Conservation (phyloP, 495 filamentous ascomycete species). For the Elasticomyces elasticus region DNA sequence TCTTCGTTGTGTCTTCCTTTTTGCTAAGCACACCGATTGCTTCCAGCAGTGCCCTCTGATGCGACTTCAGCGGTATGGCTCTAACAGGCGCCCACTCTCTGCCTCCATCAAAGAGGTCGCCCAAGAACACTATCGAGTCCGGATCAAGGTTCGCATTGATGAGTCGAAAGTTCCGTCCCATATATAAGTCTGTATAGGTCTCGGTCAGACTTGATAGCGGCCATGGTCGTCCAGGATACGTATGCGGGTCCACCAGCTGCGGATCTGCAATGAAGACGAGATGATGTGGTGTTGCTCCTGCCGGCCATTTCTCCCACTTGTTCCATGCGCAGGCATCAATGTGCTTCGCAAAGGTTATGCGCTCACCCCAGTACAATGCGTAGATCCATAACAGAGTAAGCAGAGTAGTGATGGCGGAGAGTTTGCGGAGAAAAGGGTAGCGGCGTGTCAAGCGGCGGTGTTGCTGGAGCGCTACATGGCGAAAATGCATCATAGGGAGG, state of each 20-base stretch:
- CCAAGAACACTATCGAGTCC: slow-evolving; percentile 78
- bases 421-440: slow-evolving; percentile 8
- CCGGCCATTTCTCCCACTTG: slow-evolving; percentile 83
- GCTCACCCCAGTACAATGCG: slow-evolving; percentile 78
- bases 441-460: slow-evolving; percentile 11
- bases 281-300: slow-evolving; percentile 68
- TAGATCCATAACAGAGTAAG: slow-evolving; percentile 53
- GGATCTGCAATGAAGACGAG: slow-evolving; percentile 87
- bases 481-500: slow-evolving; percentile 13
- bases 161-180: slow-evolving; percentile 64
- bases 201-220: slow-evolving; percentile 70
- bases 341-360: slow-evolving; percentile 57
- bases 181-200: slow-evolving; percentile 76
- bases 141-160: slow-evolving; percentile 63
- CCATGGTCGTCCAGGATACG: slow-evolving; percentile 90
- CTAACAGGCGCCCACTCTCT: slow-evolving; percentile 73
- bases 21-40: slow-evolving; percentile 28
- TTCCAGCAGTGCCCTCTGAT: slow-evolving; percentile 53
- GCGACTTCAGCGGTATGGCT: slow-evolving; percentile 49
- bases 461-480: slow-evolving; percentile 6
- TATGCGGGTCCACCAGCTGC: slow-evolving; percentile 95
- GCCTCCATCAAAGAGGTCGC: slow-evolving; percentile 93
- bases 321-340: slow-evolving; percentile 70
- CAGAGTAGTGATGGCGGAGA: slow-evolving; percentile 8
- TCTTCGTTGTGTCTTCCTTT: not conserved